Evolutionary conservation across 2,329 filamentous ascomycete genomes (phyloP).

Genomic region (Plenodomus tracheiphilus): DNA sequence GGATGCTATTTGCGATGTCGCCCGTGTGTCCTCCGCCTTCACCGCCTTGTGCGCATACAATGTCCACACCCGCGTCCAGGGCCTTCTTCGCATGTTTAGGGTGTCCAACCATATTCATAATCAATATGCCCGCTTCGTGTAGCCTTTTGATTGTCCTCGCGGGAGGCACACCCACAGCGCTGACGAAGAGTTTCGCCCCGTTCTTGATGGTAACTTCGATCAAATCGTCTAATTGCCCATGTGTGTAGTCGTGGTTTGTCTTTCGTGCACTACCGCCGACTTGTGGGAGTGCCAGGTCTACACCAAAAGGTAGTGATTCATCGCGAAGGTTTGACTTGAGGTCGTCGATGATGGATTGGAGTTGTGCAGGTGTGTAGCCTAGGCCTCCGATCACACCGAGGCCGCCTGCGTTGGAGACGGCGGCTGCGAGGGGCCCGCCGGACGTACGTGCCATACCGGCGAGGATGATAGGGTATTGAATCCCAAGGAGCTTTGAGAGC

Average conservation of each 20-base stretch:
- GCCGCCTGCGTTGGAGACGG: constrained; percentile 77
- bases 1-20: constrained; percentile 80
- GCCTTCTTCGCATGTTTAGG: constrained; percentile 91
- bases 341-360: constrained; percentile 80
- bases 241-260: constrained; percentile 95
- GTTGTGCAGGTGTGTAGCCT: constrained; percentile 63
- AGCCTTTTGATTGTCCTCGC: constrained; percentile 71
- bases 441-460: constrained; percentile 87
- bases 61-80: constrained; percentile 81
- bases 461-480: constrained; percentile 86
- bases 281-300: constrained; percentile 90
- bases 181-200: constrained; percentile 83
- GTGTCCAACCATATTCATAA: constrained; percentile 98
- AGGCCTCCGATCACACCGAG: constrained; percentile 62
- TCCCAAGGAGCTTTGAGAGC: constrained; percentile 66
- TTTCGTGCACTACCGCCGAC: constrained; percentile 80
- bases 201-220: constrained; percentile 84
- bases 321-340: constrained; percentile 73
- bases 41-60: constrained; percentile 89
- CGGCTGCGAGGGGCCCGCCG: constrained; percentile 45
- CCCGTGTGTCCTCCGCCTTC: constrained; percentile 95
- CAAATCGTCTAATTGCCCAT: constrained; percentile 83
- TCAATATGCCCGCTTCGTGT: constrained; percentile 76
- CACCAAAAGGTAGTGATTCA: constrained; percentile 78
- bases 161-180: constrained; percentile 85